Evolutionary conservation across 176 grass and related monocot genomes (phyloP), one percentile per base, ranked within the genome.

Genomic region (Chrysopogon serrulatus): DNA sequence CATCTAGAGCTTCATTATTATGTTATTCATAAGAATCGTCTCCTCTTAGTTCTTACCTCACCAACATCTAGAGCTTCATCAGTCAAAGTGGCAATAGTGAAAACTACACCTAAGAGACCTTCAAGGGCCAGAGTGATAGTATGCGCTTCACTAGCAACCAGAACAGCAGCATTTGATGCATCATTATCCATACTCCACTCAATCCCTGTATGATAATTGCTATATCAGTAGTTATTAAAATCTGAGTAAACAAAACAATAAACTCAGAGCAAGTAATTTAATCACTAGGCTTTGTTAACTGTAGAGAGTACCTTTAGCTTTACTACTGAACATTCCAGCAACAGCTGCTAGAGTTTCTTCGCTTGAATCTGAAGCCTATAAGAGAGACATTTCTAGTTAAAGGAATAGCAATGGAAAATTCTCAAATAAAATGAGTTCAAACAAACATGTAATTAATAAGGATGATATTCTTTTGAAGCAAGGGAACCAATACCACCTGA

Each of bases 111-210:
- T 82, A 98, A 86, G 67, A 98, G 91, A 44, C 96, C 93, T 88
- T 98, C 96, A 71, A 98, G 85, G 47, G 96, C 96, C 56, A 98
- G 86, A 85, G 96, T 95, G 61, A 95, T 92, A 70, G 96, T 92
- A 95, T 98, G 96, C 84, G 93, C 96, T 90, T 98, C 93, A 79
- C 96, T 98, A 61, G 96, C 96, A 83, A 98, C 93, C 74, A 98
- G 77, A 92, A 98, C 96, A 88, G 96, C 96, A 83, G 90, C 88
- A 88, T 98, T 98, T 74, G 93, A 95, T 75, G 91, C 93, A 92
- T 98, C 93, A 9, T 90, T 94, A 85, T 95, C 96, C 96, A 98
- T 98, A 82, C 92, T 98, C 93, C 96, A 98, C 80, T 98, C 96
- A 74, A 98, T 89, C 82, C 96, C 96, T 98, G 87, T 54, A 83